Base-by-base conservation (phyloP, 2,329 filamentous ascomycete species). In the Colletotrichum tofieldiae region DNA sequence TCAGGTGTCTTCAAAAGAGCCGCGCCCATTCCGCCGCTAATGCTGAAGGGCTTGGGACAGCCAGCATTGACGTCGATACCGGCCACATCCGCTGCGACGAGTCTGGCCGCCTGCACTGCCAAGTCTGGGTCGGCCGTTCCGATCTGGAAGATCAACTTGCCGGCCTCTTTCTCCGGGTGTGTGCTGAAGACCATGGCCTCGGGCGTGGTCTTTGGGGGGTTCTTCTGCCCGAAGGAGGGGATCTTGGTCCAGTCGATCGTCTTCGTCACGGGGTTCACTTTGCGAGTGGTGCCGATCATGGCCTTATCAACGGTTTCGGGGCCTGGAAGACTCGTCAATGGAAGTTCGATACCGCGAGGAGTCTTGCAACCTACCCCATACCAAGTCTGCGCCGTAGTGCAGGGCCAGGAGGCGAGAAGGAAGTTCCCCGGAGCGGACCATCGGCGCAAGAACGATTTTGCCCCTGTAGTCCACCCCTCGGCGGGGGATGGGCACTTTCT, bases 61-160 rank as follows among this genome's bases (percentile, higher is more conserved):
- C 96, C 96, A 0, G 96, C 95, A 81, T 99, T 99, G 74, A 99
- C 93, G 81, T 98, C 96, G 77, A 99, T 98, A 72, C 96, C 96
- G 0, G 92, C 92, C 3, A 99, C 96, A 82, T 98, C 94, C 16
- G 85, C 89, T 0, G 95, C 96, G 26, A 99, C 93, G 20, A 98
- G 84, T 65, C 91, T 91, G 2, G 96, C 95, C 1, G 96, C 95
- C 80, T 93, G 85, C 0, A 98, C 95, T 1, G 96, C 96, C 39
- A 92, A 88, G 16, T 93, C 91, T 0, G 96, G 94, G 71, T 93
- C 92, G 12, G 95, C 91, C 0, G 96, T 98, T 71, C 96, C 96
- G 71, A 99, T 91, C 81, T 99, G 96, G 81, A 96, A 98, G 71
- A 99, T 93, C 65, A 97, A 88, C 73, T 89, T 91, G 37, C 88